Conservation (phyloP, 352 stramenopile genomes). For the Globisporangium rhizosaccharum region DNA sequence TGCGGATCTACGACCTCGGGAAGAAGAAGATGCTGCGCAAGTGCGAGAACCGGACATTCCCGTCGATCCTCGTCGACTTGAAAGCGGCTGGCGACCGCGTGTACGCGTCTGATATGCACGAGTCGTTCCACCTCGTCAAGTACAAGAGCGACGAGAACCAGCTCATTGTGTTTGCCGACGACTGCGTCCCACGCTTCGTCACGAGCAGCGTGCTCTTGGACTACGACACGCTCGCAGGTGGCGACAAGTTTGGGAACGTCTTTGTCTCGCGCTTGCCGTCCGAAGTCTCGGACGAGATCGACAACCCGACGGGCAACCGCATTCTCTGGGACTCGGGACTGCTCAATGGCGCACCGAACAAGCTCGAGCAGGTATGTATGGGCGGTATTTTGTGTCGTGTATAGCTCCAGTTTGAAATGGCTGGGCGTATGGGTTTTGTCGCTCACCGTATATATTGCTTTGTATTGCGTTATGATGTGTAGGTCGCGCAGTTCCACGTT, state of each 20-base stretch:
- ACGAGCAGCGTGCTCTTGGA: constrained; percentile 91
- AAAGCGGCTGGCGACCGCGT: constrained; percentile 93
- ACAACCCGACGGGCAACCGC: constrained; percentile 94
- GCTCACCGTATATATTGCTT: neutral
- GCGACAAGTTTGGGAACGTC: constrained; percentile 99
- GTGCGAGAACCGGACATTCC: constrained; percentile 95
- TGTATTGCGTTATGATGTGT: neutral
- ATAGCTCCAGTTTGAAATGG: neutral
- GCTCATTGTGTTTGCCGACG: constrained; percentile 96
- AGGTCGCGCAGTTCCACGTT: constrained; percentile 94
- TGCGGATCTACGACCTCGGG: constrained; percentile 98
- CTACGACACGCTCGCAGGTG: constrained; percentile 97
- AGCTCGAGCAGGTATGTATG: constrained; percentile 89
- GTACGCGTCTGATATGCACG: constrained; percentile 95
- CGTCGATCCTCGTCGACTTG: constrained; percentile 91
- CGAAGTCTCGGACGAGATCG: constrained; percentile 93
- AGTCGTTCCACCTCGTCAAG: constrained; percentile 96
- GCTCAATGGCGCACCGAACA: constrained; percentile 93
- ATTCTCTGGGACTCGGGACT: constrained; percentile 95
- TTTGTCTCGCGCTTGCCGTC: constrained; percentile 93
- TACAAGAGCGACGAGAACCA: constrained; percentile 96
- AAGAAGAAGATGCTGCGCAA: constrained; percentile 99
- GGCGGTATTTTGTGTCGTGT: neutral
- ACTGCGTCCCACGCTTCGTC: constrained; percentile 86
- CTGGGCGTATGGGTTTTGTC: no score